Base-by-base conservation (phyloP, 2,329 filamentous ascomycete genomes). In the Metarhizium album region DNA sequence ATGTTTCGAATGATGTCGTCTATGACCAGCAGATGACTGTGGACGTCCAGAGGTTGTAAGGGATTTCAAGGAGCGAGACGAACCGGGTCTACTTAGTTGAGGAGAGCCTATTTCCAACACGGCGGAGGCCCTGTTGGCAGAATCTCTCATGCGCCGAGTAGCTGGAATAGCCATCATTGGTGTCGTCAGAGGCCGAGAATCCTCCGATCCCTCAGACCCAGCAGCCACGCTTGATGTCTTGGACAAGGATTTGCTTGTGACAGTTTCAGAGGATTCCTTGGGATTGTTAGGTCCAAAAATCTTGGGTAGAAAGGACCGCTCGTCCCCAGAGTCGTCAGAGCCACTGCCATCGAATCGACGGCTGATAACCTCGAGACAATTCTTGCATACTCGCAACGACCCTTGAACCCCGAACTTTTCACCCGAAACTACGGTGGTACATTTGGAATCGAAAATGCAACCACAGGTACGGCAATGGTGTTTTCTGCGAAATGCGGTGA, bases 361-460 rank as follows among this genome's bases (percentile, higher is more conserved):
- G 58, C 90, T 89, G 58, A 98, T 94, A 62, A 97, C 90, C 49
- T 82, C 81, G 58, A 97, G 83, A 60, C 93, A 98, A 22, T 87
- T 88, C 60, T 90, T 95, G 71, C 93, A 98, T 13, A 98, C 88
- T 52, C 91, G 80, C 42, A 98, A 74, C 14, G 83, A 87, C 6
- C 89, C 87, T 46, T 83, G 80, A 47, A 96, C 89, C 16, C 89
- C 90, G 64, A 98, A 97, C 47, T 84, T 83, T 55, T 86, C 80
- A 5, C 91, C 93, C 5, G 89, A 80, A 23, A 97, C 88, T n/a
- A 91, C 83, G 4, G 86, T 86, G 0, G 91, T 98, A 68, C 93
- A 98, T 66, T 94, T 95, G 4, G 88, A 87, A 66, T 97, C 93
- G 62, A 98, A 98, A 43, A 98, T 98, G 62, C 95, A 95, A n/a